Conservation (phyloP, 768 basidiomycete species). For the Russula vinacea region DNA sequence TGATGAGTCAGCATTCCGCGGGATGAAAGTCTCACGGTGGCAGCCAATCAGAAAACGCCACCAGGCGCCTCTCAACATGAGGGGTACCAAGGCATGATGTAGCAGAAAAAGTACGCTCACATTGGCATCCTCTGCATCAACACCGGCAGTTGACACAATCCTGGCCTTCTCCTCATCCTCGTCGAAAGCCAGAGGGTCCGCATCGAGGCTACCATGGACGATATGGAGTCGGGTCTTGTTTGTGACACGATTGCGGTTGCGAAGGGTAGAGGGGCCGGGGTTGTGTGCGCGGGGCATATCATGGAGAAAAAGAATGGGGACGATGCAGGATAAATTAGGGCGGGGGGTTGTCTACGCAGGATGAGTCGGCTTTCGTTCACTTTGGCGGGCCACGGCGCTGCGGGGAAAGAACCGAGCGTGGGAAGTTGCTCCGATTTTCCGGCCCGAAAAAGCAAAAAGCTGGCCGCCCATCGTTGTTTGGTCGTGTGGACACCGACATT, state of each 20-base stretch:
- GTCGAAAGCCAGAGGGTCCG: slow-evolving; percentile 73
- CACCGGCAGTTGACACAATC: slow-evolving; percentile 77
- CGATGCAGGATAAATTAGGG: slow-evolving; percentile 33
- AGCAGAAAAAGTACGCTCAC: slow-evolving; percentile 51
- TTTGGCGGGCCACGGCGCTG: slow-evolving; percentile 32
- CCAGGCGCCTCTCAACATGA: slow-evolving; percentile 45
- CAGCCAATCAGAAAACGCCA: slow-evolving; percentile 50
- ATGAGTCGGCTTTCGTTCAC: slow-evolving; percentile 29
- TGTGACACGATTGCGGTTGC: slow-evolving; percentile 87
- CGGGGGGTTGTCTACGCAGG: slow-evolving; percentile 27
- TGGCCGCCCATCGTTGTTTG: slow-evolving; percentile 28
- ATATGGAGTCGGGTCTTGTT: slow-evolving; percentile 90
- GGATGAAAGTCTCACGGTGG: slow-evolving; percentile 44
- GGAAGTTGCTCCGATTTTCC: slow-evolving; percentile 28
- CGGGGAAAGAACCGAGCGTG: slow-evolving; percentile 31
- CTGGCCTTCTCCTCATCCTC: slow-evolving; percentile 86
- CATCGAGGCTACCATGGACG: slow-evolving; percentile 76
- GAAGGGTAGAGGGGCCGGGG: slow-evolving; percentile 71
- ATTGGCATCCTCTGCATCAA: slow-evolving; percentile 91
- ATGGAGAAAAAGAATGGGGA: slow-evolving; percentile 54
- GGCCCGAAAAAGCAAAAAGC: slow-evolving; percentile 27
- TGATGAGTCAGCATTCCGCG: slow-evolving; percentile 54
- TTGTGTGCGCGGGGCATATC: slow-evolving; percentile 84
- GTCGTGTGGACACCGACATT: slow-evolving; percentile 18
- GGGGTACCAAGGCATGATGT: slow-evolving; percentile 39